Conservation (phyloP, 768 basidiomycete species). For the Sporobolomyces roseus region DNA sequence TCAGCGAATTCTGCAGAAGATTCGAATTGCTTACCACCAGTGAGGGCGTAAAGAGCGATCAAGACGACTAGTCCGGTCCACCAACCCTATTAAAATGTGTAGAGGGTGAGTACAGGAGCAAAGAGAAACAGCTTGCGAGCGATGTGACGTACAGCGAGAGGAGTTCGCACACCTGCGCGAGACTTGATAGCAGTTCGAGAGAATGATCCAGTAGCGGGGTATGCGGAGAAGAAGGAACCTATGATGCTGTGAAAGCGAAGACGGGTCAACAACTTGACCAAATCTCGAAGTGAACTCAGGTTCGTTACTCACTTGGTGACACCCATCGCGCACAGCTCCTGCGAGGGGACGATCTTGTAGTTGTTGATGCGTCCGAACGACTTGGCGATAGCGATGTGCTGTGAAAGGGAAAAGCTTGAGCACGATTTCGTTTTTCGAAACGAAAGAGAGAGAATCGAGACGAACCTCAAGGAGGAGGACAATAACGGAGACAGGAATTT, state of each 20-base stretch:
- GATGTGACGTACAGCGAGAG: too few species aligned
- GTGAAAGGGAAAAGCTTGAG: not conserved
- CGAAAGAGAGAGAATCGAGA: constrained; percentile 24
- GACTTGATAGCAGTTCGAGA: constrained; percentile 91
- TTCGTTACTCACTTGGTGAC: constrained; percentile 62
- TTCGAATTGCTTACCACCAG: constrained; percentile 55
- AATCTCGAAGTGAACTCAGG: too few species aligned
- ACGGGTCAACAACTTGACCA: not conserved
- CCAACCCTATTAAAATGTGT: too few species aligned
- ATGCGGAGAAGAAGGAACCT: constrained; percentile 85
- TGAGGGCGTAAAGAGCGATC: constrained; percentile 88
- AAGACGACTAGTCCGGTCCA: constrained; percentile 80
- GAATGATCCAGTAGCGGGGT: constrained; percentile 96
- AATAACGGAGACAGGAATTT: constrained; percentile 79
- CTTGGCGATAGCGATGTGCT: constrained; percentile 88
- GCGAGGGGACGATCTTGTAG: constrained; percentile 81
- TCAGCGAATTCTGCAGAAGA: too few species aligned
- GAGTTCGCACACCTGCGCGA: constrained; percentile 92
- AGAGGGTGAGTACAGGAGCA: too few species aligned
- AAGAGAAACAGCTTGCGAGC: too few species aligned
- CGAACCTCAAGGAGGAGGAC: constrained; percentile 52
- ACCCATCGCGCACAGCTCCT: constrained; percentile 95
- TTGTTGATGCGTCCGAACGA: constrained; percentile 89
- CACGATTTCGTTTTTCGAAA: not conserved
- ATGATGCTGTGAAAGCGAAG: constrained; percentile 19